Evolutionary conservation across 2,329 filamentous ascomycete species (phyloP), one percentile per base, ranked within the genome.

Genomic region (Aplosporella prunicola): DNA sequence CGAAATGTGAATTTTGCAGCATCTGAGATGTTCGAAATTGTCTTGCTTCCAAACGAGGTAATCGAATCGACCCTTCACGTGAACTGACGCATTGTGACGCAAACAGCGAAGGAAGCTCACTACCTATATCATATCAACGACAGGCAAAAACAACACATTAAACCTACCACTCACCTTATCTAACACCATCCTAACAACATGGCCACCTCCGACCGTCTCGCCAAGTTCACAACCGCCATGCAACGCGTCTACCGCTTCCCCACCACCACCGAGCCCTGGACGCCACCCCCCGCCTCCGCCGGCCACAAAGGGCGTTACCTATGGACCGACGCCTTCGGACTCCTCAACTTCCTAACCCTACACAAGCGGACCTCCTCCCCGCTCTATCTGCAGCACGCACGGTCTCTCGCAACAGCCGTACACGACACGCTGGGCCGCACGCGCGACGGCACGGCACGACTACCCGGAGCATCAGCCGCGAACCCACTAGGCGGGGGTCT

Each of bases 221-320:
- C 35, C 37, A 35, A 32, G 5, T 31, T 42, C 26, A 23, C 35
- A 27, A 15, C 26, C 9, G 59, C 62, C 4, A 63, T 64, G 56
- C 47, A 51, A 17, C 30, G 45, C 6, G 59, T 64, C 23, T 66
- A 67, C 42, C 61, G 61, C 5, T 38, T 39, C 20, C 40, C 35
- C 14, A 31, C 35, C 24, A 22, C 32, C 15, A 13, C 17, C 15
- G 20, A 30, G 7, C 16, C 39, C 10, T 76, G 72, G 72, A 60
- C 40, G 1, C 69, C 69, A 2, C 71, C 71, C 0, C 62, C 62
- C 1, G 63, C 61, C 18, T 65, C 70, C 0, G 71, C 69, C 5
- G 72, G 72, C 9, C 70, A 75, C 45, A 61, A 59, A n/a, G 73
- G 73, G 14, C 66, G 74, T 11, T 76, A 76, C 47, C 62, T 77